These are phyloP conservation scores for Hypoxylon rubiginosum DNA, from an alignment of 2,329 filamentous ascomycete genomes.

Conservation along the genomic window DNA sequence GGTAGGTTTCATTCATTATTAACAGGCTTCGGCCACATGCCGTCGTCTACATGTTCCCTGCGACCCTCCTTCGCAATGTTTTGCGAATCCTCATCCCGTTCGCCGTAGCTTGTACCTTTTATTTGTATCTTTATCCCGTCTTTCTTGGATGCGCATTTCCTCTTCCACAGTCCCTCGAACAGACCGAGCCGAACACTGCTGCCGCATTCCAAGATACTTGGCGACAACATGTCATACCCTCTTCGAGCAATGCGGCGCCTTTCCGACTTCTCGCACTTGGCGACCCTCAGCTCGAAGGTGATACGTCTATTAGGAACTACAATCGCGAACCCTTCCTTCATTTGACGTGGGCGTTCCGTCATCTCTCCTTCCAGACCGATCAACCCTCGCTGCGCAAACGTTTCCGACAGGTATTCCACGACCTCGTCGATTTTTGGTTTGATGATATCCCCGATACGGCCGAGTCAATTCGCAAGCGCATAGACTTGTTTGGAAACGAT, in stretches of 20 bases:
- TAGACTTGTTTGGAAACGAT: slow-evolving; percentile 95
- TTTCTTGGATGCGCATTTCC: slow-evolving; percentile 88
- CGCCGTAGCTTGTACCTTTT: slow-evolving; percentile 77
- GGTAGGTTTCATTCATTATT: slow-evolving; percentile 42
- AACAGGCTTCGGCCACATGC: slow-evolving; percentile 52
- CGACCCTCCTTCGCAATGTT: slow-evolving; percentile 68
- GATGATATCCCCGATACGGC: slow-evolving; percentile 78
- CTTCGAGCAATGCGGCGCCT: slow-evolving; percentile 66
- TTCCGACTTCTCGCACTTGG: slow-evolving; percentile 90
- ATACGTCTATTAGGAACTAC: slow-evolving; percentile 80
- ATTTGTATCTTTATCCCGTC: slow-evolving; percentile 89
- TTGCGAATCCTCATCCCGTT: slow-evolving; percentile 72
- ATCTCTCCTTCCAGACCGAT: slow-evolving; percentile 61
- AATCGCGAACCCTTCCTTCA: slow-evolving; percentile 68
- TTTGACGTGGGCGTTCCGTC: slow-evolving; percentile 60
- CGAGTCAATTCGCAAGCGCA: slow-evolving; percentile 77
- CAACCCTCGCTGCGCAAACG: slow-evolving; percentile 65
- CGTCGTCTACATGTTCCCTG: slow-evolving; percentile 65
- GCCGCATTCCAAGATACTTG: slow-evolving; percentile 57
- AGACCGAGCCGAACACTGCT: slow-evolving; percentile 28
- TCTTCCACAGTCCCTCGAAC: slow-evolving; percentile 53
- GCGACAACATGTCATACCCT: slow-evolving; percentile 50
- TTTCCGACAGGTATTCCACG: slow-evolving; percentile 67
- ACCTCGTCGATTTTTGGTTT: slow-evolving; percentile 71
- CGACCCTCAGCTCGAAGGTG: slow-evolving; percentile 94